A percentile compares a stretch with the other conserved stretches of the same genome.
Evolutionary conservation across 371 early-diverging fungal genomes (phyloP).

Genomic region (Blastocladiella emersonii): DNA sequence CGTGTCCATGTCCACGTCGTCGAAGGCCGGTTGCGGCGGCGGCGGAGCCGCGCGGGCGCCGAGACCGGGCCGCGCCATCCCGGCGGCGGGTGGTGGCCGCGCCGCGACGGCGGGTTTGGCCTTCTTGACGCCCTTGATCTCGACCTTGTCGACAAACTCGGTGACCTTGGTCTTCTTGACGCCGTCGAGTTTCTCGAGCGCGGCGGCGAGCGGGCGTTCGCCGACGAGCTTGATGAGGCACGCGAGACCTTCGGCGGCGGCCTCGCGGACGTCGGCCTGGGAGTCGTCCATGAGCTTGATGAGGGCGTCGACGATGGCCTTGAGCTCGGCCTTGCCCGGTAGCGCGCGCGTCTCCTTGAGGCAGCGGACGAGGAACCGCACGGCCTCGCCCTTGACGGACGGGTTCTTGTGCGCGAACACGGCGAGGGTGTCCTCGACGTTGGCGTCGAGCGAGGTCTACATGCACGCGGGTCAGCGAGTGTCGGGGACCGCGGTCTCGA

Average conservation of each 20-base stretch:
- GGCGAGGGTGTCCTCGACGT: slow-evolving; percentile 53
- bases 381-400: slow-evolving; percentile 59
- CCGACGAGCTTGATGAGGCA: slow-evolving; percentile 74
- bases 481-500: neutral
- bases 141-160: slow-evolving; percentile 72
- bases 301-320: slow-evolving; percentile 53
- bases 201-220: slow-evolving; percentile 54
- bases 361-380: slow-evolving; percentile 55
- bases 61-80: slow-evolving; percentile 10
- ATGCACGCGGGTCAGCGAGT: too few relatives aligned
- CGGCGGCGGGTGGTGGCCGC: slow-evolving; percentile 11
- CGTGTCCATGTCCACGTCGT: too few relatives aligned
- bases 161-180: slow-evolving; percentile 71
- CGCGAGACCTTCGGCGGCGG: slow-evolving; percentile 74
- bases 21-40: slow-evolving; percentile 10
- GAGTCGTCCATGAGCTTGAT: slow-evolving; percentile 70
- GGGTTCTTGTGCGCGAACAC: slow-evolving; percentile 80
- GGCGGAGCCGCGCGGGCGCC: slow-evolving; percentile 1
- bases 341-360: slow-evolving; percentile 46
- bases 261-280: slow-evolving; percentile 72
- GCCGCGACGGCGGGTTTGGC: too few relatives aligned
- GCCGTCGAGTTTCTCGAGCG: slow-evolving; percentile 71
- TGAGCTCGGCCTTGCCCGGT: slow-evolving; percentile 64
- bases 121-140: slow-evolving; percentile 20
- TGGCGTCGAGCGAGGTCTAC: slow-evolving; percentile 33